These are phyloP conservation scores for Alternaria sp. DNA, from an alignment of 2,329 filamentous ascomycete genomes.

Conservation along the genomic window DNA sequence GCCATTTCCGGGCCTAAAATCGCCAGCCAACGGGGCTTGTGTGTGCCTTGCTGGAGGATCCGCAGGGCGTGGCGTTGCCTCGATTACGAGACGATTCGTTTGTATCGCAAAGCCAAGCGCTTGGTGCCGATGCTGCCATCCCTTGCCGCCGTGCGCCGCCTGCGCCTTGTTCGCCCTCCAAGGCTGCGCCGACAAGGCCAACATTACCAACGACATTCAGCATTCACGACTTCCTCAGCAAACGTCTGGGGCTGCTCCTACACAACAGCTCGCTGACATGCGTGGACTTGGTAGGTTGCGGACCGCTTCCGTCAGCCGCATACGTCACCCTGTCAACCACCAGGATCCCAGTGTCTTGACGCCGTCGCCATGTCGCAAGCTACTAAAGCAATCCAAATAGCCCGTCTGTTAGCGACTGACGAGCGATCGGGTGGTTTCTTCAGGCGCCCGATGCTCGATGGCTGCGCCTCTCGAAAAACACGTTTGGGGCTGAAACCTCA, in stretches of 20 bases:
- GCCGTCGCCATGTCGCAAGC: background rate
- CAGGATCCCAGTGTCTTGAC: background rate
- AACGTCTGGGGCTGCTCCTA: background rate
- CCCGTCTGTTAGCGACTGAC: background rate
- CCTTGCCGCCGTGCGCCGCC: background rate
- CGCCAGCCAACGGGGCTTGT: slow-evolving; percentile 4
- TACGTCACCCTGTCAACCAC: background rate
- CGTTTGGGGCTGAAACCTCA: slow-evolving; percentile 17
- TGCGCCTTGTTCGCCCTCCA: background rate
- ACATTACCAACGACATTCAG: background rate
- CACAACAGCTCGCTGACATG: background rate
- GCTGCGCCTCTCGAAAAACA: background rate
- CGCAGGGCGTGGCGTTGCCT: slow-evolving; percentile 12
- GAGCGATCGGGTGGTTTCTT: background rate
- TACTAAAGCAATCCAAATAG: background rate
- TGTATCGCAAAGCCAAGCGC: slow-evolving; percentile 4
- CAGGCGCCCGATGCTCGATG: background rate
- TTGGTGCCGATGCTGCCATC: background rate
- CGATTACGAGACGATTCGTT: slow-evolving; percentile 7
- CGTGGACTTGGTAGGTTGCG: background rate
- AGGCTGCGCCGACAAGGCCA: background rate
- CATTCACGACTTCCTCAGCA: background rate
- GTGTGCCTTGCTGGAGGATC: background rate
- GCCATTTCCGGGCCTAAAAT: background rate
- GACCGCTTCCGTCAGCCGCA: background rate